Evolutionary conservation across 805 yeast genomes (phyloP), one percentile per base, ranked within the genome.

Genomic region (Nakazawaea siamensis): DNA sequence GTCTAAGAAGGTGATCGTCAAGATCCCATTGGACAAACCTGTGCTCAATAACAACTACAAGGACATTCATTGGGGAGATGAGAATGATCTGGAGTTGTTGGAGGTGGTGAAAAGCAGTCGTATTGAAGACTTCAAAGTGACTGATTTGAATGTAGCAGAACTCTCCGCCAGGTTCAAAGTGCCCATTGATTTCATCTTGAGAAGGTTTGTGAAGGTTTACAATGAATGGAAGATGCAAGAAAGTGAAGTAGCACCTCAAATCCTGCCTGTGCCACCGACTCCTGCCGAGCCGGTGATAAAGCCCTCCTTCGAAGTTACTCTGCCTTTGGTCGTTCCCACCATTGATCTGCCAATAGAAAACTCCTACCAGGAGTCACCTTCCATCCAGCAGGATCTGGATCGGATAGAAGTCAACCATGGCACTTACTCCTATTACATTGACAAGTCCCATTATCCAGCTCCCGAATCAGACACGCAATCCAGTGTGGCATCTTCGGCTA

Each of bases 111-210:
- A 18, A 19, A 10, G 6, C 8, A 12, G 15, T 6, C 16, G 26
- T 7, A 19, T 30, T 10, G 21, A 28, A 5, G 25, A 30, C 13
- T 35, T 30, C 34, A 30, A 25, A 5, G 27, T 30, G 4, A 6
- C 33, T 6, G 20, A 20, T 21, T 13, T 35, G 8, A 30, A 35
- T 19, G 30, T 35, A 4, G 34, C 17, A 13, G 18, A 26, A 18
- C 14, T 35, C 14, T 35, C 38, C 6, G 26, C 34, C 6, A 9
- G 11, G 31, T 35, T 18, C 27, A 25, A 35, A 4, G 38, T 35
- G 31, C 38, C 38, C 34, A 21, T 35, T 9, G 34, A 35, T 13
- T 35, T 30, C 20, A 25, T 35, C 13, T 26, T 35, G 31, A 30
- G 27, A 18, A 24, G 26, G 14, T 25, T 35, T 15, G 18, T 35